Evolutionary conservation across 2,329 filamentous ascomycete species (phyloP), one percentile per base, ranked within the genome.

Genomic region (Stagonosporopsis tanaceti): DNA sequence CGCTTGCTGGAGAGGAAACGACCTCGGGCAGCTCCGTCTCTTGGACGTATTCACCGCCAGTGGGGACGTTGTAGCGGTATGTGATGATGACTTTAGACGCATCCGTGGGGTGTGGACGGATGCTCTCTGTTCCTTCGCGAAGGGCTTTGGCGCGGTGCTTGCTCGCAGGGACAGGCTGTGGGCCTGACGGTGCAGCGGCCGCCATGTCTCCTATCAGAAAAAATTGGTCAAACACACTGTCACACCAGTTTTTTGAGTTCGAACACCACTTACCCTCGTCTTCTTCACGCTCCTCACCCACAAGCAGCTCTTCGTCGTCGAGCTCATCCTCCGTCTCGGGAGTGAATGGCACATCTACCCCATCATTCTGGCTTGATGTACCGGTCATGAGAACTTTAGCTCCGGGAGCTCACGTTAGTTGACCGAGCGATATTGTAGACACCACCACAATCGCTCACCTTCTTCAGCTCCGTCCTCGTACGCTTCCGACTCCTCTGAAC

Each of bases 21-120:
- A 40, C 41, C 6, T 44, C 38, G 1, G 54, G 54, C 6, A 52
- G 34, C 6, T 42, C 35, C 0, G 48, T 52, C 11, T 57, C 44
- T 9, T 57, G 53, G 11, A 32, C 7, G 17, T 42, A 57, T 6
- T 1, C 7, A 9, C 25, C 32, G 5, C 53, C 53, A 3, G 30
- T 24, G 1, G 48, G 14, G 2, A n/a, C 6, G 9, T 25, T 32
- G 41, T 37, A 50, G 1, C 12, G 28, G 24, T 51, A 57, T 9
- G 41, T 51, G 7, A 51, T 14, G 9, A 56, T 47, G 14, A 47
- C 27, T 11, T 41, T 46, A 1, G 34, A 7, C 2, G 41, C 27
- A 14, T 50, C 47, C 17, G 40, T 41, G 6, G 35, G 46, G 11
- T 56, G 53, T 12, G 41, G 47, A 1, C 22, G 47, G 9, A 56